Base-by-base conservation (phyloP, 208 protist genomes). In the Crithidia sp. region DNA sequence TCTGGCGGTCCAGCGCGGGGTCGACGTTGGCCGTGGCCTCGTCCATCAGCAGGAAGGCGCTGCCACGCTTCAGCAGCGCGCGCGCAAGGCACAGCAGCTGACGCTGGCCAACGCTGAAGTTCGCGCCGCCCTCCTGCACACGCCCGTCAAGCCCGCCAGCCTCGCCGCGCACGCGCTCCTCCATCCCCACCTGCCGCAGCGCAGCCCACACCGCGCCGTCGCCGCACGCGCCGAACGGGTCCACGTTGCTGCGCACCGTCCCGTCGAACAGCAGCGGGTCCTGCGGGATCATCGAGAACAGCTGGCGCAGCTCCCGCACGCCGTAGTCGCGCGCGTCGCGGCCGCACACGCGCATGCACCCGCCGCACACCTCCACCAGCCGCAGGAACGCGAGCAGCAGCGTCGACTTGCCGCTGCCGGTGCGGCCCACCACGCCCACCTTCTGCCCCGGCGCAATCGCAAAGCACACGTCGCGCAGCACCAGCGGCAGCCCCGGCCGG, bases 211-310 rank as follows among this genome's bases (percentile, higher is more conserved):
- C 60, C 57, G 81, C 84, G 40, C 47, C 77, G 70, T 86, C 84
- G 57, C 39, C 75, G 79, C 68, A 64, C 44, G 45, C 9, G 13
- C 56, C 67, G 71, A 89, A 86, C 12, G 88, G 89, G 72, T 96
- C 89, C 28, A 96, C 60, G 85, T 96, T 96, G 44, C 73, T 71
- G 55, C 83, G 82, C 63, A 94, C 69, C 7, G 89, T 93, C 43
- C 89, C 92, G 53, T 92, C 79, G 64, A 95, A 95, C 72, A 95
- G 79, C 37, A 94, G 65, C 5, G 91, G 91, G 68, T 94, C 86
- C 78, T 95, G 89, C 74, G 89, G 92, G 55, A 96, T 89, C 83
- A 95, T 89, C 40, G 88, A 84, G 70, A 94, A 90, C 14, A 83
- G 74, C 50, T 71, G 78, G 14, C 90, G 87, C 78, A 92, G 76